Base-by-base conservation (phyloP, 768 basidiomycete species). In the Coprinopsis strossmayeri region DNA sequence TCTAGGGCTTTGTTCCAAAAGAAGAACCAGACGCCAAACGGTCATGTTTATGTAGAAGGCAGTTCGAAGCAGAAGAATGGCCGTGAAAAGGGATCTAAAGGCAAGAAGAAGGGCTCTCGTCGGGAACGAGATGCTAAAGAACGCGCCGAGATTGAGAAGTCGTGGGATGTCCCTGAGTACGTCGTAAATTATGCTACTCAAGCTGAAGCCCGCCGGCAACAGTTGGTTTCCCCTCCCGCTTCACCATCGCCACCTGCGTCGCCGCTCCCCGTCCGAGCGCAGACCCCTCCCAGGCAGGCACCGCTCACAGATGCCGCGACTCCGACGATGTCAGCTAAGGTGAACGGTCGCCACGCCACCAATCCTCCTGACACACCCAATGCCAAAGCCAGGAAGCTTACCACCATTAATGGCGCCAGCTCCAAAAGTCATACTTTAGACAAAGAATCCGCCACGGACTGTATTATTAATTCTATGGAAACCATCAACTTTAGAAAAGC, bases 131-230 rank as follows among this genome's bases (percentile, higher is more conserved):
- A 62, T 34, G 70, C 68, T 50, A 65, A 58, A 59, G 68, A 67
- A 58, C 66, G 61, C 53, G 69, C 73, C 47, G 74, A 75, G 51
- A 76, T 83, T 24, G 84, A 84, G 68, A 72, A 62, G 53, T 73
- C 76, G 47, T 82, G 82, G 81, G 84, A 83, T 57, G 66, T 75
- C 23, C 78, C 79, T 12, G 61, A 56, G 21, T 53, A 61, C 11
- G 38, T 57, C 17, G 48, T 42, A 25, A 42, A 42, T 23, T 42
- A 42, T 17, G 25, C 59, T 32, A 21, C 49, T 7, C 45, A 35
- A 15, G 37, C 50, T 25, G 40, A 24, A 32, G 38, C 43, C 39
- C 42, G 55, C 48, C 27, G 48, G 20, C 40, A 48, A 17, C 28
- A 47, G 20, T 28, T 49, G 20, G 43, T 45, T 24, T 52, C 50